Evolutionary conservation across 768 basidiomycete genomes (phyloP).

Genomic region (Phylloporus sp.): DNA sequence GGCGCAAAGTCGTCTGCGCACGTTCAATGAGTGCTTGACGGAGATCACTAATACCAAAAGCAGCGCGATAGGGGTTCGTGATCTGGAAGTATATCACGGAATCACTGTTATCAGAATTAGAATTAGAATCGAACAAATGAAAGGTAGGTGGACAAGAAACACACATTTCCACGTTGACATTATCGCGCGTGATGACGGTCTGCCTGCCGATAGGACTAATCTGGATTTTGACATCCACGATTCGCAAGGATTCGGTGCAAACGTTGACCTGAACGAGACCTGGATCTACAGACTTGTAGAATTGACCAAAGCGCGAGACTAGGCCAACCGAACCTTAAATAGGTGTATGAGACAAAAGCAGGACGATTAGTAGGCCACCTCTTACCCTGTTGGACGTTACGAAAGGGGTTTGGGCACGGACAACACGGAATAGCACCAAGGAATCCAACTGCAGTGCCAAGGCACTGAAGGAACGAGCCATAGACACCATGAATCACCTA

Average conservation of each 20-base stretch:
- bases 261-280: slow-evolving; percentile 91
- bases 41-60: slow-evolving; percentile 89
- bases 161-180: slow-evolving; percentile 91
- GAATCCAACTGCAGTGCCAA: slow-evolving; percentile 67
- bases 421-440: slow-evolving; percentile 79
- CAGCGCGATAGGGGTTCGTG: slow-evolving; percentile 85
- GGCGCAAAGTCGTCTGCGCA: slow-evolving; percentile 92
- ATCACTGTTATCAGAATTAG: slow-evolving; percentile 47
- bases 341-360: slow-evolving; percentile 16
- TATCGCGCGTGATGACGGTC: slow-evolving; percentile 91
- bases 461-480: slow-evolving; percentile 69
- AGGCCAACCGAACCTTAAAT: slow-evolving; percentile 78
- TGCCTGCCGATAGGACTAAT: slow-evolving; percentile 85
- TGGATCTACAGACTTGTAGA: slow-evolving; percentile 94
- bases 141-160: slow-evolving; percentile 21
- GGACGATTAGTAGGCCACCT: slow-evolving; percentile 1
- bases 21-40: slow-evolving; percentile 81
- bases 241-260: slow-evolving; percentile 82
- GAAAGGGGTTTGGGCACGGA: slow-evolving; percentile 82
- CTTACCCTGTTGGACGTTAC: slow-evolving; percentile 77
- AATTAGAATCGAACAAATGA: slow-evolving; percentile 1
- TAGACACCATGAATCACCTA: slow-evolving; percentile 83
- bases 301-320: slow-evolving; percentile 90
- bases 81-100: slow-evolving; percentile 94
- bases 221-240: slow-evolving; percentile 95